Evolutionary conservation across 345 rosid species (phyloP), one percentile per base, ranked within the genome.

Genomic region (Eutrema yunnanense): DNA sequence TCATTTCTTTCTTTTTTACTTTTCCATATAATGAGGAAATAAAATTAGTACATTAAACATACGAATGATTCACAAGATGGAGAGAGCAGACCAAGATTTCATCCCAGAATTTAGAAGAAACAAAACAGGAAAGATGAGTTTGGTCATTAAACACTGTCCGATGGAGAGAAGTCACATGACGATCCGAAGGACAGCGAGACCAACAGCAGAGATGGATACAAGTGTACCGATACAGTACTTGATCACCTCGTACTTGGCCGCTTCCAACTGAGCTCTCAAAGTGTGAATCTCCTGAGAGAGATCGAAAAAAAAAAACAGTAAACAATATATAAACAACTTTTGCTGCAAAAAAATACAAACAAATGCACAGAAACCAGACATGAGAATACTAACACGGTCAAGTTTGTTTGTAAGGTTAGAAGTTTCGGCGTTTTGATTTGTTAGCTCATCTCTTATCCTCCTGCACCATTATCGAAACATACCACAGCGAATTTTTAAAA

Each of bases 211-310:
- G 59, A 88, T 74, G 16, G 97, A 94, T 67, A 86, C 97, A n/a
- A 94, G 88, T 29, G 89, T 80, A 73, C 96, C 98, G 29, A 94
- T 86, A 82, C 95, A 91, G 77, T 89, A 94, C 78, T 94, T 94
- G 51, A 91, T 89, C 77, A 88, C 88, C 43, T 91, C 98, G 57
- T 87, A 91, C 62, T 94, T 89, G 60, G 91, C 97, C 30, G 84
- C 97, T 77, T 94, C 97, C 73, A 91, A 36, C 59, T 86, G 95
- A 14, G 98, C 97, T 78, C 87, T 88, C 66, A 93, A 74, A 22
- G 86, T 81, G 61, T 93, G 96, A 77, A 89, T 89, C 86, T 89
- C 98, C 98, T 90, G 37, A 34, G 87, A 59, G 32, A 59, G 5
- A 66, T 63, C 43, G 13, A 50, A 8, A 8, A 40, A 46, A 46